Evolutionary conservation across 2,329 filamentous ascomycete genomes (phyloP).

Genomic region (Talaromyces albobiverticillius): DNA sequence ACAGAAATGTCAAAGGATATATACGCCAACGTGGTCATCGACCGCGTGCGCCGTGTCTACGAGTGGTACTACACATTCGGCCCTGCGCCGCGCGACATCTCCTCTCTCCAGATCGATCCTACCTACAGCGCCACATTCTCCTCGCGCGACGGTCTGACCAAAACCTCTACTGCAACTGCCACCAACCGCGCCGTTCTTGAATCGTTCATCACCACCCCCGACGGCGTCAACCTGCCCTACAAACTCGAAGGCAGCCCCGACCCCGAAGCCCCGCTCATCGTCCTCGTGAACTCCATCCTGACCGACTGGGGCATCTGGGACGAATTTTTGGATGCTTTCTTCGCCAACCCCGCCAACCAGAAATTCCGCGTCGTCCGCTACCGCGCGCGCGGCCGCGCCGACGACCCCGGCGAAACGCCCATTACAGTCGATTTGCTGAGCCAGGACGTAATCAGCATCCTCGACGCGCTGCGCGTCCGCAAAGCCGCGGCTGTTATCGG

Average conservation of each 20-base stretch:
- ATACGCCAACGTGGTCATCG: slow-evolving; percentile 56
- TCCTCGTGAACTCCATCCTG: slow-evolving; percentile 77
- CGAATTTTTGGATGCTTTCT: slow-evolving; percentile 62
- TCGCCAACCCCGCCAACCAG: slow-evolving; percentile 52
- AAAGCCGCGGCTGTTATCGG: slow-evolving; percentile 68
- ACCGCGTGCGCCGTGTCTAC: slow-evolving; percentile 61
- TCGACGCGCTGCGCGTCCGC: slow-evolving; percentile 67
- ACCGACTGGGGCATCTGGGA: slow-evolving; percentile 82
- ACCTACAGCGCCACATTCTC: slow-evolving; percentile 51
- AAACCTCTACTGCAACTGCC: slow-evolving; percentile 49
- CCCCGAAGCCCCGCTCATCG: slow-evolving; percentile 66
- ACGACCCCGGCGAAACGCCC: slow-evolving; percentile 36
- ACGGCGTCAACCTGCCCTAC: slow-evolving; percentile 69
- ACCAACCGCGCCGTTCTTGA: slow-evolving; percentile 54
- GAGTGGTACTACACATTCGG: slow-evolving; percentile 78
- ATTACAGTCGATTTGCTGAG: slow-evolving; percentile 65
- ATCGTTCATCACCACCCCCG: slow-evolving; percentile 66
- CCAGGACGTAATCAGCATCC: slow-evolving; percentile 63
- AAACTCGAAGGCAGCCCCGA: slow-evolving; percentile 69
- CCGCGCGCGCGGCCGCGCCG: slow-evolving; percentile 67
- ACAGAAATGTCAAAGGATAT: slow-evolving; percentile 63
- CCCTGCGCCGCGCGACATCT: slow-evolving; percentile 66
- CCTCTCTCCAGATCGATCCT: slow-evolving; percentile 50
- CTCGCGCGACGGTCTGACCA: slow-evolving; percentile 55
- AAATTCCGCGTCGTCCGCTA: slow-evolving; percentile 72